phyloP scores from a whole-genome alignment of 192 early-diverging fungal genomes.

The Gamsiella multidivaricata region DNA sequence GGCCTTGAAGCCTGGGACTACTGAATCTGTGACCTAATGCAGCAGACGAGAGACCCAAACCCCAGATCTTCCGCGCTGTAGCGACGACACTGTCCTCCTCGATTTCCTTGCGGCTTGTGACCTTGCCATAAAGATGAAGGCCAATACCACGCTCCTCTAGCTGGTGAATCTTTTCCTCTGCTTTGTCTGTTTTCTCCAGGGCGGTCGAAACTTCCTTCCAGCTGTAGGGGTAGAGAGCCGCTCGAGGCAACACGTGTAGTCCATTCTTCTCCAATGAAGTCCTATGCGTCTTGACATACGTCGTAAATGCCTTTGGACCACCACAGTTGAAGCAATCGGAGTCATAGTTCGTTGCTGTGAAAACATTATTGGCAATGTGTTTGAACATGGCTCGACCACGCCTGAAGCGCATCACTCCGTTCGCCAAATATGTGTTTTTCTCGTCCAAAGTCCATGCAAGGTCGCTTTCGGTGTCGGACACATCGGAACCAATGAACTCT shows the following conservation, averaged over 20 bases:
- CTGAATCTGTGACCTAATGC: neutral
- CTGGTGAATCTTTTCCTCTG: conserved; percentile 53
- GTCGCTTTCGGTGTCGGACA: conserved; percentile 57
- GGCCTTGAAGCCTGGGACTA: conserved; percentile 32
- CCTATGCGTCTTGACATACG: conserved; percentile 60
- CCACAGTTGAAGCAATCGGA: conserved; percentile 68
- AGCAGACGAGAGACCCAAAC: conserved; percentile 51
- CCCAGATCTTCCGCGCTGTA: conserved; percentile 58
- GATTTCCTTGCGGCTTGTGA: conserved; percentile 61
- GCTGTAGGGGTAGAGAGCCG: conserved; percentile 61
- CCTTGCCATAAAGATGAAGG: conserved; percentile 69
- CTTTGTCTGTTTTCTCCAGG: conserved; percentile 41
- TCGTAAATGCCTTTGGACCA: conserved; percentile 66
- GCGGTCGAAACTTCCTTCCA: conserved; percentile 58
- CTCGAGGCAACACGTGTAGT: conserved; percentile 56
- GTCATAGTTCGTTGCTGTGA: conserved; percentile 61
- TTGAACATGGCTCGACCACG: conserved; percentile 64
- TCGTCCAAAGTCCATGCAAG: conserved; percentile 64
- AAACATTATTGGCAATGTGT: conserved; percentile 64
- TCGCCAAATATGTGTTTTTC: conserved; percentile 61
- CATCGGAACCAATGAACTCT: conserved; percentile 69
- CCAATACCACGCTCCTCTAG: conserved; percentile 57
- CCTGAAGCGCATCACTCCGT: conserved; percentile 68
- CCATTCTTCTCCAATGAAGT: conserved; percentile 57
- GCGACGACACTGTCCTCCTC: conserved; percentile 62